These are phyloP conservation scores for Penicillium maclennaniae DNA, from an alignment of 495 filamentous ascomycete genomes.

Conservation along the genomic window DNA sequence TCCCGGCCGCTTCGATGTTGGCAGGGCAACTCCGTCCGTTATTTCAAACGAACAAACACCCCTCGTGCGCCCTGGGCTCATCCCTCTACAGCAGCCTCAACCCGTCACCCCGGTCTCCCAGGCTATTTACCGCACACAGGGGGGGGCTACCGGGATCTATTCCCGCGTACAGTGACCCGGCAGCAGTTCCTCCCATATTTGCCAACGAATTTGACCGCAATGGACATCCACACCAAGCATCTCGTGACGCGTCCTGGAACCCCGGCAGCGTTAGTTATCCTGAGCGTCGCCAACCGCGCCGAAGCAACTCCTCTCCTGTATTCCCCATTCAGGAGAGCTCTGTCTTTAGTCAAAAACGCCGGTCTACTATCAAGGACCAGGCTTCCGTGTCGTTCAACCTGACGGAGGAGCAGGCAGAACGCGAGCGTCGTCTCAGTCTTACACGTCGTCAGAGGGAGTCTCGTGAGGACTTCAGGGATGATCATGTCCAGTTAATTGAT, in stretches of 20 bases:
- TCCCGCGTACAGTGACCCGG: conserved; percentile 33
- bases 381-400: conserved; percentile 47
- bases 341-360: conserved; percentile 31
- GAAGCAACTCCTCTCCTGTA: conserved; percentile 37
- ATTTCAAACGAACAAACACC: conserved; percentile 44
- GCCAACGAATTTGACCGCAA: conserved; percentile 24
- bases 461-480: conserved; percentile 25
- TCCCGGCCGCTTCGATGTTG: conserved; percentile 54
- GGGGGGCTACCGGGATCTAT: conserved; percentile 26
- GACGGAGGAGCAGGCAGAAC: conserved; percentile 46
- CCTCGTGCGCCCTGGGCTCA: conserved; percentile 43
- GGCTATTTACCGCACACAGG: conserved; percentile 48
- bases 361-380: conserved; percentile 39
- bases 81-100: conserved; percentile 57
- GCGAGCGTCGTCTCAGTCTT: conserved; percentile 37
- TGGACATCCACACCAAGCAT: conserved; percentile 22
- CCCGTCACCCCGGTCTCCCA: conserved; percentile 54
- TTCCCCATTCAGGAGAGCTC: conserved; percentile 23
- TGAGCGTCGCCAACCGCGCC: conserved; percentile 13
- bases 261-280: conserved; percentile 4
- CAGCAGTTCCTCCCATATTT: conserved; percentile 30
- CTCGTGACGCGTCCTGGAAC: conserved; percentile 14
- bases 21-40: conserved; percentile 44
- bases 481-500: conserved; percentile 32
- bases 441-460: conserved; percentile 28